Evolutionary conservation across 768 basidiomycete species (phyloP), one percentile per base, ranked within the genome.

Genomic region (Postia placenta): DNA sequence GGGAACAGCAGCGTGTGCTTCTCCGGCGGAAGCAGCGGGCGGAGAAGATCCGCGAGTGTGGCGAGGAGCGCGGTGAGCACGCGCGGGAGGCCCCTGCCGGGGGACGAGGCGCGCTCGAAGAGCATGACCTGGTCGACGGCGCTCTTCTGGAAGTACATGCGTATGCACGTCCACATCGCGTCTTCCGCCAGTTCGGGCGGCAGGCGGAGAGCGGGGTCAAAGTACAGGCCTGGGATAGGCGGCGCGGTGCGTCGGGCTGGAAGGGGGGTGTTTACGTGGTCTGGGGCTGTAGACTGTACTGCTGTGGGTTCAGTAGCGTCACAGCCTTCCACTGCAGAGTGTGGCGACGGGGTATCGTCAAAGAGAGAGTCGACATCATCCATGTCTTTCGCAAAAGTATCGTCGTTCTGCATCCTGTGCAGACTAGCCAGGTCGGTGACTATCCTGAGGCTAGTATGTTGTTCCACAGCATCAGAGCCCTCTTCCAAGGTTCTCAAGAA

Each of bases 101-200:
- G 37, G 12, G 43, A 42, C 11, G 30, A 14, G 1, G 66, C 61
- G 33, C 83, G 76, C 38, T 81, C 81, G 59, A 95, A 95, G 15
- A 95, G 74, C 92, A 94, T 93, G 45, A 86, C 77, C 64, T 94
- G 92, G 60, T 95, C 89, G 41, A 79, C 70, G 37, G 67, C 54
- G 22, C 65, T 67, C 11, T 61, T 61, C 9, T 57, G 59, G 59
- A 86, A 87, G 62, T 84, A 87, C 7, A 71, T 72, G 2, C 65
- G 58, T 64, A 79, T 71, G 64, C 84, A 85, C 45, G 76, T 76
- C 11, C 63, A 60, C 43, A 71, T 60, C 26, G 82, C 67, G 0
- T 69, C 61, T 19, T 78, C 67, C 3, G 79, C 78, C 9, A 86
- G 64, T 33, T 76, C 76, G 17, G 61, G 52, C 3, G 83, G 71